These are phyloP conservation scores for Candida sojae DNA, from an alignment of 1,139 yeast genomes.

Conservation along the genomic window DNA sequence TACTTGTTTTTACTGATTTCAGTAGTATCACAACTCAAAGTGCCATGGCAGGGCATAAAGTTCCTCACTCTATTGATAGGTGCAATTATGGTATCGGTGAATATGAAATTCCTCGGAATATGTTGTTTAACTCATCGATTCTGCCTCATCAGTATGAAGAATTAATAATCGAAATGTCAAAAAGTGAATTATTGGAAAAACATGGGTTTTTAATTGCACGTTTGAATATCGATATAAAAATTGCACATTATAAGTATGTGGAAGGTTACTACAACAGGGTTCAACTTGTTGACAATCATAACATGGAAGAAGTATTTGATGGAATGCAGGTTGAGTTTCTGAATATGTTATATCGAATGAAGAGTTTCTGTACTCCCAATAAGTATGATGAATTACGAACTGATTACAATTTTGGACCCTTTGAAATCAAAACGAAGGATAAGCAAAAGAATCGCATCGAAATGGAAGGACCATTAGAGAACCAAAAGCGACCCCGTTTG, in stretches of 20 bases:
- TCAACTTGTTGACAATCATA: conserved; percentile 4
- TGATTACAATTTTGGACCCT: neutral
- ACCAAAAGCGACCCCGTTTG: neutral
- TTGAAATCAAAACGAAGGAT: neutral
- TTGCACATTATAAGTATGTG: conserved; percentile 5
- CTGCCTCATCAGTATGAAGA: neutral
- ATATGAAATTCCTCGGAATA: neutral
- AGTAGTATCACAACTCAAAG: conserved; percentile 2
- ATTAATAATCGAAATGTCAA: neutral
- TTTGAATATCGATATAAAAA: conserved; percentile 10
- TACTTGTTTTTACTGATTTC: conserved; percentile 8
- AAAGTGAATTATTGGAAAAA: neutral
- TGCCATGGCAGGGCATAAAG: neutral
- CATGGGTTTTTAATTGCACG: conserved; percentile 7
- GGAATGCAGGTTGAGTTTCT: conserved; percentile 10
- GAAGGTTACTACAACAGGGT: conserved; percentile 7
- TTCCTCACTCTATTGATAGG: neutral
- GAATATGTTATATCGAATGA: conserved; percentile 7
- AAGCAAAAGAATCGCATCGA: neutral
- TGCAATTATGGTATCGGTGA: neutral
- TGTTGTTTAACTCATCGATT: conserved; percentile 5
- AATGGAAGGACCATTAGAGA: conserved; percentile 1
- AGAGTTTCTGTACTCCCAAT: neutral
- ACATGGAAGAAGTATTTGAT: conserved; percentile 4
- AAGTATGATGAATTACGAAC: neutral